Base-by-base conservation (phyloP, 192 early-diverging fungal genomes). In the Lobosporangium transversale region DNA sequence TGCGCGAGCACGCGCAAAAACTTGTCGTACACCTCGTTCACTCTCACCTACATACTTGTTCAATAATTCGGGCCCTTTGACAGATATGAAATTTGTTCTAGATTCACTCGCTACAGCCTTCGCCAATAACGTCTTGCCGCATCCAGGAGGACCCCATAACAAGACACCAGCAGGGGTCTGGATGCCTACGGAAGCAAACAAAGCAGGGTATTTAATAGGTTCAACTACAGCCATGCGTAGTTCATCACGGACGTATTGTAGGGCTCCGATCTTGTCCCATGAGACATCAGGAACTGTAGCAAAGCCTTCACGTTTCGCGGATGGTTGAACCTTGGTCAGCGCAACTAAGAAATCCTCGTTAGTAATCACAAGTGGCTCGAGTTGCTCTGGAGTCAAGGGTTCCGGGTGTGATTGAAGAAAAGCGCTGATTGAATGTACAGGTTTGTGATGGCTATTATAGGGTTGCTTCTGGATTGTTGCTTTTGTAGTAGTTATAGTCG, bases 31-130 rank as follows among this genome's bases (percentile, higher is more conserved):
- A 5, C 94, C 95, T 27, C 96, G 85, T 80, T 99, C 97, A 83
- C 96, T 97, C 73, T 99, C 97, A 50, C 97, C 97, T 2, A 99
- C 97, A 65, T 98, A 99, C 85, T 99, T 99, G 84, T 98, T 98
- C 45, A 99, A 81, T 18, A 99, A 81, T 70, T 99, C 97, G 14
- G 97, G 97, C 8, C 97, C 97, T 67, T 99, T 99, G 52, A 99
- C 96, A 37, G 93, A 95, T 53, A 99, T 95, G 68, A 99, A 99
- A 82, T 98, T 99, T 68, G 94, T 96, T 59, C 95, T 91, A 56
- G 92, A 95, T 79, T 98, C 96, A 75, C 94, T 99, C 2, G 97
- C 96, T 51, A 99, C 95, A 5, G 97, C 97, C 65, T 99, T 99
- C 20, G 96, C 97, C 53, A 98, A 82, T 53, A 99, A 81, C 14